Percentiles rank a stretch among this genome's conserved stretches.
Conservation (phyloP, 2,329 filamentous ascomycete species). For the Karstenula rhodostoma region DNA sequence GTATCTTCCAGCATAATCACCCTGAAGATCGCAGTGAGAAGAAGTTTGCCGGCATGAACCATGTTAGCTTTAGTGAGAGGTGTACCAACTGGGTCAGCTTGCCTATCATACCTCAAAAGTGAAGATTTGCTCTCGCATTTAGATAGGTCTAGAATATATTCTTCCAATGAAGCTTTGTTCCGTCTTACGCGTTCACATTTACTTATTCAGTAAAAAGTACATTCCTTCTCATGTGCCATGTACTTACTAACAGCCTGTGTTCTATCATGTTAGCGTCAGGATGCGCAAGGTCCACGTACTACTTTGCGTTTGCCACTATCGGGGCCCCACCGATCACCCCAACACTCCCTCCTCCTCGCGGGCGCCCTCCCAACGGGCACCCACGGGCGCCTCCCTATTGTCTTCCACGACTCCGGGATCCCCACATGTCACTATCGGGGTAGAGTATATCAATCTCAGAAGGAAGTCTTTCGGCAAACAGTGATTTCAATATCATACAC, state of each 20-base stretch:
- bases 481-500: neutral
- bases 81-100: conserved; percentile 62
- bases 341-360: too few species aligned
- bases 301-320: neutral
- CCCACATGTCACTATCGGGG: neutral
- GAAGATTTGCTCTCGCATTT: neutral
- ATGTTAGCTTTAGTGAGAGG: conserved; percentile 61
- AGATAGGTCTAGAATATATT: neutral
- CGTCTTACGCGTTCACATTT: neutral
- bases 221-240: neutral
- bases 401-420: too few species aligned
- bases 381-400: too few species aligned
- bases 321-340: too few species aligned
- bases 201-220: neutral
- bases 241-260: neutral
- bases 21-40: conserved; percentile 56
- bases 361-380: too few species aligned
- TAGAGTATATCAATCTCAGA: too few species aligned
- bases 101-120: conserved; percentile 60
- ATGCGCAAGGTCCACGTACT: neutral
- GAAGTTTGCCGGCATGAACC: conserved; percentile 59
- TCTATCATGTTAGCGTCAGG: neutral
- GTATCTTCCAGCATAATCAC: conserved; percentile 64
- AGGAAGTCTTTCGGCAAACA: too few species aligned
- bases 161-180: neutral